Evolutionary conservation across 441 rosid genomes (phyloP).

Genomic region (Croton setiger): DNA sequence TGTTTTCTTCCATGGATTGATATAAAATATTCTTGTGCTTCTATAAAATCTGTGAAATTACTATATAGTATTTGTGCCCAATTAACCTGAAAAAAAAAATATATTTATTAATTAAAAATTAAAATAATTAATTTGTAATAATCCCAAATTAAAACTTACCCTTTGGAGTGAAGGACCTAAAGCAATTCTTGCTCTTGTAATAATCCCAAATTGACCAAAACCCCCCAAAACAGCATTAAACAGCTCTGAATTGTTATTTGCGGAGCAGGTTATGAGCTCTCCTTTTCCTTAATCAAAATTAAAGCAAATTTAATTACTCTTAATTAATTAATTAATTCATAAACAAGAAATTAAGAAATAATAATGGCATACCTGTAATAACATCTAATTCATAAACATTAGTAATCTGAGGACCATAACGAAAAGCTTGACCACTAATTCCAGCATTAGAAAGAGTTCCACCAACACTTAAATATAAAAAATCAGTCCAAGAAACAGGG

Average conservation of each 20-base stretch:
- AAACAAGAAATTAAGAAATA: not conserved
- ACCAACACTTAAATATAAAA: slow-evolving; percentile 66
- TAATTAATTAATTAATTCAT: no score
- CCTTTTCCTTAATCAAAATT: slow-evolving; percentile 82
- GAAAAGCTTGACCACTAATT: slow-evolving; percentile 76
- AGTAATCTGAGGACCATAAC: slow-evolving; percentile 82
- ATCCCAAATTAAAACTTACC: slow-evolving; percentile 32
- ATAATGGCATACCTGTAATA: slow-evolving; percentile 50
- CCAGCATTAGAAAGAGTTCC: slow-evolving; percentile 96
- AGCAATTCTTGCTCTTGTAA: slow-evolving; percentile 80
- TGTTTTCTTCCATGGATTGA: slow-evolving; percentile 41
- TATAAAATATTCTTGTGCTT: slow-evolving; percentile 68
- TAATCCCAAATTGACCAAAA: slow-evolving; percentile 88
- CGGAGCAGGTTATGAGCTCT: slow-evolving; percentile 59
- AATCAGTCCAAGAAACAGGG: slow-evolving; percentile 85
- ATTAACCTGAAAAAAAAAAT: slow-evolving; percentile 52
- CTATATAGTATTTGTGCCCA: slow-evolving; percentile 74
- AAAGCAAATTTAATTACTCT: slow-evolving; percentile 1
- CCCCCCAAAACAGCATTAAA: slow-evolving; percentile 81
- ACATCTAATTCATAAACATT: slow-evolving; percentile 80
- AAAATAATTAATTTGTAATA: no score
- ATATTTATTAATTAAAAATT: no score
- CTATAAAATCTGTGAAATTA: slow-evolving; percentile 58
- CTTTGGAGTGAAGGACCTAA: slow-evolving; percentile 54
- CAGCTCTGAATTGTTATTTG: slow-evolving; percentile 52